phyloP scores from a whole-genome alignment of 257 asterid genomes.

The Ballota nigra region DNA sequence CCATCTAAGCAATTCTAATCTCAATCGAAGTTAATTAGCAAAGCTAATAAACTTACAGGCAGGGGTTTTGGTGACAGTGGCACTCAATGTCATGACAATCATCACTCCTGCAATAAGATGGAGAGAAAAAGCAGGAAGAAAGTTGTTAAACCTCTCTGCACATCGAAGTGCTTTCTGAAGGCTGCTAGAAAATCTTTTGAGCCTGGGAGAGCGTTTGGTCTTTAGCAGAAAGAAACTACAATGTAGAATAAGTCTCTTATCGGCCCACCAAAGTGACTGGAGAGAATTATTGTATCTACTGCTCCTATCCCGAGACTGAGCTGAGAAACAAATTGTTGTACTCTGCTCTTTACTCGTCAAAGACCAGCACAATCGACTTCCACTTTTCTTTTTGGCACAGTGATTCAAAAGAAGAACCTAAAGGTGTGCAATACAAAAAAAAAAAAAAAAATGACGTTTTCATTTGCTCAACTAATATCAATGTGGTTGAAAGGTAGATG shows the following conservation, averaged over 20 bases:
- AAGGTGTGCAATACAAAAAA: conserved; percentile 11
- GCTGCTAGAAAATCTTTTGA: conserved; percentile 32
- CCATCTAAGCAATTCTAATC: background rate
- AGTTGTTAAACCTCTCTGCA: conserved; percentile 30
- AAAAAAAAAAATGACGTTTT: background rate
- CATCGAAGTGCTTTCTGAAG: conserved; percentile 27
- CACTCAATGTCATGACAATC: conserved; percentile 61
- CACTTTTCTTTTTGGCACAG: conserved; percentile 24
- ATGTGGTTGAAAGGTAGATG: background rate
- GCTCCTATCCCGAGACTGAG: conserved; percentile 25
- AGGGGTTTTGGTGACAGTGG: conserved; percentile 53
- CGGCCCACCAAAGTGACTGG: conserved; percentile 36
- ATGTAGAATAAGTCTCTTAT: conserved; percentile 31
- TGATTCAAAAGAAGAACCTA: conserved; percentile 48
- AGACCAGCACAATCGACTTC: conserved; percentile 32
- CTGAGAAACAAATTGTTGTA: conserved; percentile 16
- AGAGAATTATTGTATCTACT: conserved; percentile 19
- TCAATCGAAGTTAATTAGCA: conserved; percentile 1
- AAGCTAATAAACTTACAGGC: conserved; percentile 50
- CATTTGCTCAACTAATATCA: background rate
- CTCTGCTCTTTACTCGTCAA: conserved; percentile 26
- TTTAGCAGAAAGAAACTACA: conserved; percentile 33
- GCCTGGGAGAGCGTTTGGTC: conserved; percentile 27
- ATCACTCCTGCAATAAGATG: conserved; percentile 60
- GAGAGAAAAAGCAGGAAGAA: conserved; percentile 33